Percentiles rank a stretch among this genome's conserved stretches.
phyloP scores from a whole-genome alignment of 305 asterid species.

The Fraxinus floribunda region DNA sequence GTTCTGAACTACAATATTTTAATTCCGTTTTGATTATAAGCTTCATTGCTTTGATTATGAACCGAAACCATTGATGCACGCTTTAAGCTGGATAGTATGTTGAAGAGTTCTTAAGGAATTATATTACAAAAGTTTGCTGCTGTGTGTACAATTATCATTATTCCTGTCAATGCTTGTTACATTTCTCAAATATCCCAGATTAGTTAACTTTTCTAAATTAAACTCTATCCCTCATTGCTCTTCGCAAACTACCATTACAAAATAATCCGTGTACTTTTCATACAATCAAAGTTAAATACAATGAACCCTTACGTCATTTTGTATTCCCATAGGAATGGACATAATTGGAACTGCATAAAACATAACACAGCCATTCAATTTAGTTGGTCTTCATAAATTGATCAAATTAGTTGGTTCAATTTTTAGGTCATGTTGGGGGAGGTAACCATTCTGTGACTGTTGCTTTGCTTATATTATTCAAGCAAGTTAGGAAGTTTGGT shows the following conservation, averaged over 20 bases:
- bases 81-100: not conserved
- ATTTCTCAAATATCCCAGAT: not conserved
- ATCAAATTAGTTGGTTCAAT: not conserved
- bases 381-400: not conserved
- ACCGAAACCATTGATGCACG: not conserved
- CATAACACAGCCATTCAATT: not conserved
- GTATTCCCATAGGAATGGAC: not conserved
- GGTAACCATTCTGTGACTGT: not conserved
- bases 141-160: not conserved
- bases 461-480: not conserved
- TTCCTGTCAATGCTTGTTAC: not conserved
- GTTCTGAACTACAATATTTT: not conserved
- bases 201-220: not conserved
- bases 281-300: not conserved
- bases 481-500: not conserved
- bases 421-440: not conserved
- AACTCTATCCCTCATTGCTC: not conserved
- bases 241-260: not conserved
- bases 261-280: not conserved
- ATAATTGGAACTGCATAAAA: not conserved
- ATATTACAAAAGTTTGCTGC: not conserved
- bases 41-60: constrained; percentile 12
- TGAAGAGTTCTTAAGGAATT: not conserved
- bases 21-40: constrained; percentile 5
- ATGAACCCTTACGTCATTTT: not conserved